These are phyloP conservation scores for Trametes polyzona DNA, from an alignment of 1,284 basidiomycete genomes.

Conservation along the genomic window DNA sequence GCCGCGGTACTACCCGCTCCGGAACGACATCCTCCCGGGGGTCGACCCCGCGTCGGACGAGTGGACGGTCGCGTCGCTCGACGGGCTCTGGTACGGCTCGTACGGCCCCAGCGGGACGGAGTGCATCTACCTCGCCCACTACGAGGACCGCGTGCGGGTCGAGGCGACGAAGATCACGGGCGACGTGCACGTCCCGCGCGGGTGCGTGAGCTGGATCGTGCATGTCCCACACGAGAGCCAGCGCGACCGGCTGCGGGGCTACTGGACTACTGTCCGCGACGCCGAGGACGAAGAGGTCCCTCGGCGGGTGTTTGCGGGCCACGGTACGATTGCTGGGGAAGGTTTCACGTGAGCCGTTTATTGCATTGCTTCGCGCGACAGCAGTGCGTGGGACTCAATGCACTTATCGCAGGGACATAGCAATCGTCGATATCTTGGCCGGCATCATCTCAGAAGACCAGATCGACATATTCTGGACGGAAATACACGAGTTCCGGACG, in stretches of 20 bases:
- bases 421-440: conserved; percentile 8
- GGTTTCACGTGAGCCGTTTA: conserved; percentile 16
- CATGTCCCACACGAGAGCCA: conserved; percentile 2
- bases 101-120: conserved; percentile 28
- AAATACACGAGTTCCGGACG: conserved; percentile 13
- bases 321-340: conserved; percentile 5
- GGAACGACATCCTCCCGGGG: not conserved
- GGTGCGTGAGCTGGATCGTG: conserved; percentile 21
- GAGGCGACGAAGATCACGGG: conserved; percentile 28
- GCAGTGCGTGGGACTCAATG: not conserved
- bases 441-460: conserved; percentile 16
- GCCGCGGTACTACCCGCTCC: conserved; percentile 30
- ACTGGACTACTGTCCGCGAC: conserved; percentile 5
- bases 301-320: not conserved
- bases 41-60: conserved; percentile 10
- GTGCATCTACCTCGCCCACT: conserved; percentile 24
- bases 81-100: conserved; percentile 29
- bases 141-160: conserved; percentile 8
- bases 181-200: conserved; percentile 26
- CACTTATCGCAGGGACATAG: conserved; percentile 6
- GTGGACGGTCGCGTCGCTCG: conserved; percentile 16
- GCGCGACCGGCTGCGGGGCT: not conserved
- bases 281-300: not conserved
- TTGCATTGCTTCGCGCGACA: not conserved
- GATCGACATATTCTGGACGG: conserved; percentile 20